Percentiles rank a stretch among this genome's conserved stretches.
These are phyloP conservation scores for Leavenworthia alabamica DNA, from an alignment of 345 rosid genomes.

Conservation along the genomic window DNA sequence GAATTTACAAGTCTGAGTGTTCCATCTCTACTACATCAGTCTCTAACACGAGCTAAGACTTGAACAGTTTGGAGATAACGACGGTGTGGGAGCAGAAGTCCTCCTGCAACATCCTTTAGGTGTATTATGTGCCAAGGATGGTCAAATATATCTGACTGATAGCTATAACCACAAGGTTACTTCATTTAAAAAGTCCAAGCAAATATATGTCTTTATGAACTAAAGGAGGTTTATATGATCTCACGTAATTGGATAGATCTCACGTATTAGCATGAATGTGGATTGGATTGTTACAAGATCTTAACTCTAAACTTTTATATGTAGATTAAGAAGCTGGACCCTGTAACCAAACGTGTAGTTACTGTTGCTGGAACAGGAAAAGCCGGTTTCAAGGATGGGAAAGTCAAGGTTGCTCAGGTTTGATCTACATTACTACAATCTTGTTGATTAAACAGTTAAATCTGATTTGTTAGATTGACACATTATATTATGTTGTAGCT, in stretches of 20 bases:
- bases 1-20: too few relatives aligned
- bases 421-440: constrained; percentile 11
- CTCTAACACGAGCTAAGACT: not conserved
- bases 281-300: not conserved
- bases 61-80: constrained; percentile 85
- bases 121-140: constrained; percentile 59
- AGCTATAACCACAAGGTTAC: constrained; percentile 93
- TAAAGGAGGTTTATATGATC: not conserved
- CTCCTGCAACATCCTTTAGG: constrained; percentile 95
- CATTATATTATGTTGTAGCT: constrained; percentile 44
- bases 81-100: constrained; percentile 83
- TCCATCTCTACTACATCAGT: too few relatives aligned
- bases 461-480: constrained; percentile 1
- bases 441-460: not conserved
- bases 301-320: not conserved
- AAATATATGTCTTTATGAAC: not conserved
- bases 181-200: not conserved
- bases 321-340: constrained; percentile 85
- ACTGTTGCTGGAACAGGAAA: constrained; percentile 90
- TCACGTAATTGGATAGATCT: too few relatives aligned
- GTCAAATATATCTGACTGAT: constrained; percentile 75
- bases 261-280: not conserved
- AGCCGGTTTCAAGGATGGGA: constrained; percentile 91
- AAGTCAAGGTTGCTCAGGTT: constrained; percentile 65
- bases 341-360: constrained; percentile 57